Base-by-base conservation (phyloP, 495 filamentous ascomycete species). In the Hypoxylon fragiforme region DNA sequence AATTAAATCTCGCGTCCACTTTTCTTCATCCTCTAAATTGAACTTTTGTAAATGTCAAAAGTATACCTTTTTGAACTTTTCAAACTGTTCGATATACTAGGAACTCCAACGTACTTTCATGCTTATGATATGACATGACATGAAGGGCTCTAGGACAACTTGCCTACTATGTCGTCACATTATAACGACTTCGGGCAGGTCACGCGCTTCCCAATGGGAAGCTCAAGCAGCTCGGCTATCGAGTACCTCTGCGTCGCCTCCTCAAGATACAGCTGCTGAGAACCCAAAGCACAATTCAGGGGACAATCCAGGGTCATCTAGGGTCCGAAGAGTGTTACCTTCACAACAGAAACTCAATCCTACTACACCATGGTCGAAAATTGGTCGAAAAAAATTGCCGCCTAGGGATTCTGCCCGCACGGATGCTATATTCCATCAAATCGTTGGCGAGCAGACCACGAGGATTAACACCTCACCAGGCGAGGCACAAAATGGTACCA, bases 131-230 rank as follows among this genome's bases (percentile, higher is more conserved):
- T 15, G 22, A 7, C 11, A 56, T 51, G 61, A 52, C 50, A 67
- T 67, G 64, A 67, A 44, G 47, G 16, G 46, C 14, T 44, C 61
- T 7, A 64, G 20, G 31, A 34, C 61, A 20, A 45, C 44, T 22
- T 67, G 64, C 42, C 44, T 67, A 44, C 50, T 67, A 31, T 67
- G 61, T 44, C 64, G 64, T 44, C 60, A 58, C 22, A 37, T 59
- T 61, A 50, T 45, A 50, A 50, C 57, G 44, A 38, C 44, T 38
- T 47, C 60, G 37, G 32, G 42, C 30, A 22, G 50, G 70, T 77
- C 12, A 70, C 76, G 37, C 61, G 71, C 6, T 68, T 73, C 34
- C 68, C 78, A 62, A 66, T 76, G 58, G 76, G 69, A 44, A 68
- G 79, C 58, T 37, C 68, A 39, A 54, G 62, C 2, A 39, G 28